A percentile compares a stretch with the other conserved stretches of the same genome.
These are phyloP conservation scores for Ustilago tritici DNA, from an alignment of 1,284 basidiomycete species.

Conservation along the genomic window DNA sequence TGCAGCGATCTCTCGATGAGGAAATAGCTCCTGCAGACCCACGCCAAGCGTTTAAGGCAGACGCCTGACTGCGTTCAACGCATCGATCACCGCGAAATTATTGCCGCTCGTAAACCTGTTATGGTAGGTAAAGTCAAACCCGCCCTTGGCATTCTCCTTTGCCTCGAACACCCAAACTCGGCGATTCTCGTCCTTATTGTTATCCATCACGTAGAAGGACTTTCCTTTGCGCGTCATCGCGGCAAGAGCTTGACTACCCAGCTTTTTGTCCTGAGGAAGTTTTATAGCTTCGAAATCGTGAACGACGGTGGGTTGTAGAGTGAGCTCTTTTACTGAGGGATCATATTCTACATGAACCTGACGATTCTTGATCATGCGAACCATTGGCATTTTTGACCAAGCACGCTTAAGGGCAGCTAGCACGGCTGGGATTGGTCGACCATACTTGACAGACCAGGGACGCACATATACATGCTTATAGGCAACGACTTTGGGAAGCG, in stretches of 20 bases:
- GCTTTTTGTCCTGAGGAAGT: background rate
- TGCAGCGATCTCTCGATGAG: no score
- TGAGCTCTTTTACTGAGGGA: background rate
- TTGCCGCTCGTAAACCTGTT: background rate
- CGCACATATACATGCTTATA: background rate
- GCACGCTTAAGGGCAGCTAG: background rate
- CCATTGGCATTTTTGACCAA: constrained; percentile 8
- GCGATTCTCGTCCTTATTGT: background rate
- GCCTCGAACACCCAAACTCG: constrained; percentile 16
- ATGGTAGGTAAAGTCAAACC: constrained; percentile 8
- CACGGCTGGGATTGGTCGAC: background rate
- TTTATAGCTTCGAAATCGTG: background rate
- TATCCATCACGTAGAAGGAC: constrained; percentile 11
- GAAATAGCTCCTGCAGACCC: no score
- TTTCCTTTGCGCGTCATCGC: constrained; percentile 6
- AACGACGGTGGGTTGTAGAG: background rate
- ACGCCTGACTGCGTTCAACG: background rate
- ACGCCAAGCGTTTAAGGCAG: background rate
- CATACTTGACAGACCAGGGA: background rate
- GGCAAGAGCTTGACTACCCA: constrained; percentile 8
- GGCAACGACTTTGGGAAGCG: background rate
- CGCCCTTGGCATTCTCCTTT: background rate
- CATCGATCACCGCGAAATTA: background rate
- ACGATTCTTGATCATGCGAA: constrained; percentile 4
- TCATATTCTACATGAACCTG: background rate